Percentiles rank a stretch among this genome's conserved stretches.
phyloP scores from a whole-genome alignment of 768 basidiomycete species.

The Russula griseocarnosa region DNA sequence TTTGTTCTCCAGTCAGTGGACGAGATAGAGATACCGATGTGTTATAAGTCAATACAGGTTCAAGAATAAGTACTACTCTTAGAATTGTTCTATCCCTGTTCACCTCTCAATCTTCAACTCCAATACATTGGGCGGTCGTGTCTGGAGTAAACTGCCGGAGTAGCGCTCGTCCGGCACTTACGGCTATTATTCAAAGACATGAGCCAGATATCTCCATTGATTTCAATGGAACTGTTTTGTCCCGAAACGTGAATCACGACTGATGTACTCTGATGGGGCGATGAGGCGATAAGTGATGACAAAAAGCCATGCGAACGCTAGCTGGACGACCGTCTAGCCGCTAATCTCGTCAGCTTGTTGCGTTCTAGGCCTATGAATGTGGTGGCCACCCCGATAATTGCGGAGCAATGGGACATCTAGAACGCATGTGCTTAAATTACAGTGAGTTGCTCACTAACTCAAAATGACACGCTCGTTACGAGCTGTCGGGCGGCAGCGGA shows the following conservation, averaged over 20 bases:
- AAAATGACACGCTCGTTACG: constrained; percentile 2
- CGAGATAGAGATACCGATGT: too few relatives aligned
- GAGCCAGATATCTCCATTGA: background rate
- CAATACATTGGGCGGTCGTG: background rate
- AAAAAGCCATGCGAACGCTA: constrained; percentile 40
- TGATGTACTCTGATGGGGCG: background rate
- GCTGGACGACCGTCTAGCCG: background rate
- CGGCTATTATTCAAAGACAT: background rate
- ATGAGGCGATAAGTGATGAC: constrained; percentile 33
- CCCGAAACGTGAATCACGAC: background rate
- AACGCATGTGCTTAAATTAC: background rate
- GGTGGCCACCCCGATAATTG: background rate
- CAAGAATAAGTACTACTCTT: background rate
- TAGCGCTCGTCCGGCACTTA: background rate
- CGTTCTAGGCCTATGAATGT: background rate
- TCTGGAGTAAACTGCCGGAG: background rate
- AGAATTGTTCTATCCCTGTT: background rate
- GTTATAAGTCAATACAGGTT: background rate
- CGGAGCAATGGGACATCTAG: background rate
- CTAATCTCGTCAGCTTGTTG: background rate
- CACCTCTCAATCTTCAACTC: background rate
- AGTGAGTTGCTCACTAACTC: background rate
- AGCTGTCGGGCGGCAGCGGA: background rate
- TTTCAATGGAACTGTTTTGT: background rate
- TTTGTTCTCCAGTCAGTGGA: too few relatives aligned